These are phyloP conservation scores for Fraxinus quadrangulata DNA, from an alignment of 257 asterid genomes.

Conservation along the genomic window DNA sequence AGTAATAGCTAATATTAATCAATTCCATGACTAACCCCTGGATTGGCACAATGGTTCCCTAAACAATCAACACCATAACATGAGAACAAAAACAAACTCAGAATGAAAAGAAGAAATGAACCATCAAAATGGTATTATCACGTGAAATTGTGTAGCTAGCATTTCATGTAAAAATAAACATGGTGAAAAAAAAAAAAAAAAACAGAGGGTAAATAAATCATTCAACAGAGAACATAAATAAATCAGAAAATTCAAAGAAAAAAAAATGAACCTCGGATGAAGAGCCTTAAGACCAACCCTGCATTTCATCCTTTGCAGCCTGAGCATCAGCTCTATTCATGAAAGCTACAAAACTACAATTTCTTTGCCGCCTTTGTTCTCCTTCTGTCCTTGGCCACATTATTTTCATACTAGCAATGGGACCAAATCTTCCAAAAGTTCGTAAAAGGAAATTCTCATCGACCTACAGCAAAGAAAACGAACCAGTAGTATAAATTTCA, in stretches of 20 bases:
- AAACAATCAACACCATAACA: neutral
- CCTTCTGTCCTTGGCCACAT: no score
- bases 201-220: no score
- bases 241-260: neutral
- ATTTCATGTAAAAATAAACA: neutral
- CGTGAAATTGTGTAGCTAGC: neutral
- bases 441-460: no score
- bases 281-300: neutral
- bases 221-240: neutral
- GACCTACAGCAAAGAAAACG: slow-evolving; percentile 13
- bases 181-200: neutral
- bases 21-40: neutral
- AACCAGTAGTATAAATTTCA: neutral
- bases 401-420: no score
- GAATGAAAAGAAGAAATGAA: neutral
- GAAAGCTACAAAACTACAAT: no score
- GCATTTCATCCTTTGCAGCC: no score
- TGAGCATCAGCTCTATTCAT: no score
- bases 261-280: neutral
- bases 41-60: neutral
- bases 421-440: no score
- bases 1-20: neutral
- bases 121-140: neutral
- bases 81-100: neutral
- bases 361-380: no score